Percentiles rank a stretch among this genome's conserved stretches.
Evolutionary conservation across 2,329 filamentous ascomycete species (phyloP).

Genomic region (Penicillium sp.): DNA sequence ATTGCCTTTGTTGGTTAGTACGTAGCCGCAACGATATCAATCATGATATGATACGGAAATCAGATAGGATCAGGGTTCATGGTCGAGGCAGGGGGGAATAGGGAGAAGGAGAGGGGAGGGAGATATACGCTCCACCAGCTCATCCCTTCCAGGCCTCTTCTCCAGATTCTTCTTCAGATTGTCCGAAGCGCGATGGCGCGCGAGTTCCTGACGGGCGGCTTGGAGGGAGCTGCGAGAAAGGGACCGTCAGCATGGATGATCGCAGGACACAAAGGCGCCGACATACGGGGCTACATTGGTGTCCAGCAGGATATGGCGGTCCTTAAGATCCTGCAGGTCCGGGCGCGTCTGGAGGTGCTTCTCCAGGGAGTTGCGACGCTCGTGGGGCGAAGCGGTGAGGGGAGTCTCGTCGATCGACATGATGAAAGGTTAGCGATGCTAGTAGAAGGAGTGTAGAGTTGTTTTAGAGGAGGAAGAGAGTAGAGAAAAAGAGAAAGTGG

Average conservation of each 20-base stretch:
- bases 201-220: conserved; percentile 60
- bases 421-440: conserved; percentile 3
- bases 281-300: conserved; percentile 65
- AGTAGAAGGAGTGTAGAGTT: neutral
- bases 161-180: conserved; percentile 63
- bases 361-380: conserved; percentile 65
- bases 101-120: neutral
- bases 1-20: conserved; percentile 59
- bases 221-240: conserved; percentile 59
- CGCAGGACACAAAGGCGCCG: neutral
- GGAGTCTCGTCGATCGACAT: conserved; percentile 55
- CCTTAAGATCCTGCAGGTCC: conserved; percentile 62
- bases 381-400: conserved; percentile 52
- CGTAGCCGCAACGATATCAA: neutral
- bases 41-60: too few species aligned
- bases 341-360: conserved; percentile 70
- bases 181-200: conserved; percentile 62
- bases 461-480: neutral
- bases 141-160: conserved; percentile 64
- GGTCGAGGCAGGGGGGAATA: neutral
- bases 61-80: neutral
- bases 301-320: conserved; percentile 65
- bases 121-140: conserved; percentile 72
- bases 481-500: neutral
- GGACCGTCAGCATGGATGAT: too few species aligned